Conservation (phyloP, 108 stramenopile genomes). For the Nitzschia inconspicua region DNA sequence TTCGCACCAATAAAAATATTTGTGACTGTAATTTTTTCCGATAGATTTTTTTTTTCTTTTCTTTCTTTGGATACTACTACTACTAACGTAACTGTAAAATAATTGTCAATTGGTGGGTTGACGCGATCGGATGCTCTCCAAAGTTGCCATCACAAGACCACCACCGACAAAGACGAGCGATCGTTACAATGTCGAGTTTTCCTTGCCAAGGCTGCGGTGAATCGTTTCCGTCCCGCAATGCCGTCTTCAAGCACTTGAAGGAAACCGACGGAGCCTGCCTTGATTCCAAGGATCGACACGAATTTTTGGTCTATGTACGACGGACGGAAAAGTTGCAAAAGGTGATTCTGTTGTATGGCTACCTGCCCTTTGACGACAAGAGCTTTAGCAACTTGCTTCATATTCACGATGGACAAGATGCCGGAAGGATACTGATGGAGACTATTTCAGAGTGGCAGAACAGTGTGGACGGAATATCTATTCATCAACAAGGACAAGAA, state of each 20-base stretch:
- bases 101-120: too few species aligned
- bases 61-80: too few species aligned
- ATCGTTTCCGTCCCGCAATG: slow-evolving; percentile 56
- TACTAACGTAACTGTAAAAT: too few species aligned
- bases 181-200: too few species aligned
- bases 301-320: slow-evolving; percentile 43
- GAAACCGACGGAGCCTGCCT: slow-evolving; percentile 62
- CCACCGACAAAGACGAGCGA: too few species aligned
- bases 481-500: neutral
- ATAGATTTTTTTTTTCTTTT: too few species aligned
- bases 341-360: slow-evolving; percentile 67
- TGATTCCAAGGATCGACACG: slow-evolving; percentile 39
- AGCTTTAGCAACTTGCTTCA: neutral
- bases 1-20: too few species aligned
- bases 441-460: slow-evolving; percentile 37
- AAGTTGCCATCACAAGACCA: neutral
- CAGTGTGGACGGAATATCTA: slow-evolving; percentile 25
- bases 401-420: slow-evolving; percentile 48
- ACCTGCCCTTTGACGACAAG: slow-evolving; percentile 32
- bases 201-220: slow-evolving; percentile 46
- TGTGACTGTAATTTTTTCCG: too few species aligned
- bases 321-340: slow-evolving; percentile 46
- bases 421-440: slow-evolving; percentile 48
- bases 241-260: slow-evolving; percentile 65
- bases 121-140: too few species aligned